Base-by-base conservation (phyloP, 257 asterid genomes). In the Fraxinus americana region DNA sequence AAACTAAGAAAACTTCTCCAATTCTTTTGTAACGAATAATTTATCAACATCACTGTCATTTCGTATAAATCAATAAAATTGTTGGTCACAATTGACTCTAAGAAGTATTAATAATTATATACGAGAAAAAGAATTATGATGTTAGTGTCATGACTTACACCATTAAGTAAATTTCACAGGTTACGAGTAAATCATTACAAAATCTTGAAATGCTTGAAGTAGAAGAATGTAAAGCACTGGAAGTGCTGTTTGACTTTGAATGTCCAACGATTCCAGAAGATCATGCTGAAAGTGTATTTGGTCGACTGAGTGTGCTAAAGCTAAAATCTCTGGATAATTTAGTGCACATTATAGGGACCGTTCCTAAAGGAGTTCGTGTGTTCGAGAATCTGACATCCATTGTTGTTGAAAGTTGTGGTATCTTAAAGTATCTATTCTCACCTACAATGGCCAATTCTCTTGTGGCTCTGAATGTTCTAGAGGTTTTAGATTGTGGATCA, bases 221-320 rank as follows among this genome's bases (percentile, higher is more conserved):
- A 6, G 1, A 0, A 11, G 4, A 41, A 0, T 41, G 45, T 41
- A 11, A 41, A 10, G 14, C 48, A 41, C 48, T 41, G 4, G 48
- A 41, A 41, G 16, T 77, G 4, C 29, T 77, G 13, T 69, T 77
- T 11, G 70, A 77, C 67, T 70, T 69, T 34, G 35, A 34, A 19
- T 23, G 80, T 4, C 43, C 70, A 23, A 50, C 7, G 7, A 54
- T 39, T 4, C 3, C 23, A 32, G 5, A 10, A 0, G 76, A 52
- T 48, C 30, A 13, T 32, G 65, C 25, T 0, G 70, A 34, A 36
- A 2, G 4, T 19, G 32, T 48, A 35, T 57, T 77, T 17, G 21
- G 57, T 77, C 75, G 57, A 32, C 41, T 77, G 11, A 23, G 71
- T 21, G 10, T 19, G 2, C n/a, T 77, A n/a, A 11, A 35, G 10